Evolutionary conservation across 2,329 filamentous ascomycete species (phyloP), one percentile per base, ranked within the genome.

Genomic region (Fusarium xyrophilum): DNA sequence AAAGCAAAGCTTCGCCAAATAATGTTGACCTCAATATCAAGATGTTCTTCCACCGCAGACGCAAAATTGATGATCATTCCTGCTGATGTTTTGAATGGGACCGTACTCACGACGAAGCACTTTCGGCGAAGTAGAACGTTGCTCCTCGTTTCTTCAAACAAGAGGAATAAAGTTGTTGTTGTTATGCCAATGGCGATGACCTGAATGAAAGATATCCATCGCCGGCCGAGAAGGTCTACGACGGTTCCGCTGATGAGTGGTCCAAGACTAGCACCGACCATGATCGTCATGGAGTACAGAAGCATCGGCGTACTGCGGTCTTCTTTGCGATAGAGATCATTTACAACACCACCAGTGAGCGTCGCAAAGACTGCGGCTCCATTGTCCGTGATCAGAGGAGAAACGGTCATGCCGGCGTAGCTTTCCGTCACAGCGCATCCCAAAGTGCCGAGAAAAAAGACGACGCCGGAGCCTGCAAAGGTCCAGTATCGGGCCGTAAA

Each of bases 241-340:
- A 91, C 83, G 50, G 84, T 83, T 4, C 88, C 87, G 27, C 83
- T 85, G 2, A 89, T 73, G 9, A 91, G 63, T 1, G 89, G 89
- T 0, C 89, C 89, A 2, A 89, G 75, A 0, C 89, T 89, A 1
- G 88, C 89, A 1, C 89, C 89, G 17, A 87, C 82, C 7, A 91
- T 79, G 1, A 88, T 88, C 10, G 83, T 81, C 1, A 85, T 85
- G 0, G 87, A 86, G 75, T 91, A 91, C 3, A 91, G 74, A 0
- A 88, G 85, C 89, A 92, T 92, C 0, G 89, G 88, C 0, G 86
- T 88, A 63, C 91, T 91, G 15, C 90, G 82, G 40, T 90, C 83
- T 59, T 87, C 77, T 0, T 87, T 82, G 47, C 87, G 84, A 67
- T 89, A 91, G 36, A 91, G 85, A 58, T 92, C 89, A 50, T 85